Base-by-base conservation (phyloP, 495 filamentous ascomycete genomes). In the Xylaria telfairii region DNA sequence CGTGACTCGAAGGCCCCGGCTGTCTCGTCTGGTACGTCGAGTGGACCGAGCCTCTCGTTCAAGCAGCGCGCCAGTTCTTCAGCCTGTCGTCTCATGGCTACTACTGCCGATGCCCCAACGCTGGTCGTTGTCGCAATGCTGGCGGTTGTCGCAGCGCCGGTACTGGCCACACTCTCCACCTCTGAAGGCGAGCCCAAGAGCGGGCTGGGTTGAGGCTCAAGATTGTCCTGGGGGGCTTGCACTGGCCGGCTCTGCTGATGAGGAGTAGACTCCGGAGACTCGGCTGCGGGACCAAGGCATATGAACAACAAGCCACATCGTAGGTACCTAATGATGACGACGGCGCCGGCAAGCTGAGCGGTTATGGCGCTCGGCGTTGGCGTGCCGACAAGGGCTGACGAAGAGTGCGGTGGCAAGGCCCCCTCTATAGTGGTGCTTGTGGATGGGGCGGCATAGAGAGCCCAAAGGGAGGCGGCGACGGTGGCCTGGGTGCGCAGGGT, bases 301-400 rank as follows among this genome's bases (percentile, higher is more conserved):
- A 88, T 81, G 70, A 87, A 86, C 46, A 88, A 71, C 69, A 88
- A 79, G 17, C 84, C 85, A 77, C 85, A 86, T 6, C 73, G 71
- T 60, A 88, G 77, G 0, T 75, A 75, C 3, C 86, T 77, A 49
- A 88, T 84, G 41, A 84, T 76, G 65, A 88, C 82, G 10, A 85
- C 78, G 24, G 81, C 83, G 65, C 76, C 76, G 8, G 73, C 67
- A 41, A 87, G 80, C 73, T 87, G 86, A 19, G 87, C 80, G 1
- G 84, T 85, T 15, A 88, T 80, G 3, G 74, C 75, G 68, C 47
- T 76, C 12, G 77, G 74, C 3, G 56, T 59, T 15, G 51, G 47
- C 21, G 37, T 21, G 12, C 47, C 39, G n/a, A 62, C 42, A 10
- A 44, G 26, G 28, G 49, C 17, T 4, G 63, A 15, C 4, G 54